Evolutionary conservation across 768 basidiomycete genomes (phyloP).

Genomic region (Leccinum uliginosum): DNA sequence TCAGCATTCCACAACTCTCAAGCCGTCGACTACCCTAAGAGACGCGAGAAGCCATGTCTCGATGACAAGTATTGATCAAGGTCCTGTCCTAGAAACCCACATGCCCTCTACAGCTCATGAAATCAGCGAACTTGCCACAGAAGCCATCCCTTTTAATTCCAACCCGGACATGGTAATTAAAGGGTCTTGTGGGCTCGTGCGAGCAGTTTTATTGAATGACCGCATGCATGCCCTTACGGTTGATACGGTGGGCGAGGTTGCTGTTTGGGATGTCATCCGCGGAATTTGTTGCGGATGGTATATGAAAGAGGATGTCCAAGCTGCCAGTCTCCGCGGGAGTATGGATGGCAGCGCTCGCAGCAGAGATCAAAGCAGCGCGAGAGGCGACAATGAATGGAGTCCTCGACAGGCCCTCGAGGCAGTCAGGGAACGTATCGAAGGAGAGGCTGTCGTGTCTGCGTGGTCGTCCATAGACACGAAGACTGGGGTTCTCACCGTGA

Average conservation of each 20-base stretch:
- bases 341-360: constrained; percentile 32
- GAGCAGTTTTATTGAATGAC: constrained; percentile 81
- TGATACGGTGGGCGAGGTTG: constrained; percentile 83
- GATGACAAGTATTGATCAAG: constrained; percentile 21
- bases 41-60: constrained; percentile 19
- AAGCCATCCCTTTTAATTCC: constrained; percentile 55
- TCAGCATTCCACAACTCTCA: constrained; percentile 23
- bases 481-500: constrained; percentile 82
- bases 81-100: constrained; percentile 37
- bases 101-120: constrained; percentile 57
- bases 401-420: constrained; percentile 83
- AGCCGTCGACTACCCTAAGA: constrained; percentile 25
- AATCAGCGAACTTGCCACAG: constrained; percentile 74
- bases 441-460: constrained; percentile 77
- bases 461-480: constrained; percentile 93
- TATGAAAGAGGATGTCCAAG: constrained; percentile 58
- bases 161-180: constrained; percentile 66
- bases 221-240: constrained; percentile 87
- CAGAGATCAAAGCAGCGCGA: constrained; percentile 30
- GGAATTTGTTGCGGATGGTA: constrained; percentile 74
- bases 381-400: constrained; percentile 49
- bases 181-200: constrained; percentile 79
- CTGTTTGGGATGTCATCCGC: constrained; percentile 88
- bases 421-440: constrained; percentile 89
- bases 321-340: constrained; percentile 49